Evolutionary conservation across 2,329 filamentous ascomycete species (phyloP).

Genomic region (Fusarium continuum): DNA sequence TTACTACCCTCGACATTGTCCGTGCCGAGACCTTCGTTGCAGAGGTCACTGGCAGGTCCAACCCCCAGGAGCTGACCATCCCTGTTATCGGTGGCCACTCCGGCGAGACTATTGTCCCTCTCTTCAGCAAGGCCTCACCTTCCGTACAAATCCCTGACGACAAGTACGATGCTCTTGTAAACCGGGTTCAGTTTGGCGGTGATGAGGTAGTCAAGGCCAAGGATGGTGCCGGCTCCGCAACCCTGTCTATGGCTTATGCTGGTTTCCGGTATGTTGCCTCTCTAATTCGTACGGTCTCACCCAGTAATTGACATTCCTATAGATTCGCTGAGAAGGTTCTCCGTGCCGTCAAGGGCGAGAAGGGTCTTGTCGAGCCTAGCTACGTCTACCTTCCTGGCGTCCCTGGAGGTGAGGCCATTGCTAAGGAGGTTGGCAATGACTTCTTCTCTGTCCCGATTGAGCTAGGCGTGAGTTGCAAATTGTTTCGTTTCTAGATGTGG

Average conservation of each 20-base stretch:
- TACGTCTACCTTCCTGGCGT: slow-evolving; percentile 96
- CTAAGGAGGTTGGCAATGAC: slow-evolving; percentile 83
- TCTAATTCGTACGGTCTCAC: not conserved
- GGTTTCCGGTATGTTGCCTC: slow-evolving; percentile 76
- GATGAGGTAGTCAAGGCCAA: slow-evolving; percentile 97
- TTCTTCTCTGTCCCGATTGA: slow-evolving; percentile 98
- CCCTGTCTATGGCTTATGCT: slow-evolving; percentile 94
- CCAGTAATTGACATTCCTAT: slow-evolving; percentile 20
- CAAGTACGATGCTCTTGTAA: slow-evolving; percentile 88
- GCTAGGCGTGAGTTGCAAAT: slow-evolving; percentile 78
- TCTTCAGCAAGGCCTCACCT: slow-evolving; percentile 92
- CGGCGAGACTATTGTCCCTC: slow-evolving; percentile 95
- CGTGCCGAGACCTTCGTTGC: slow-evolving; percentile 97
- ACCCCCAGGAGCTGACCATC: slow-evolving; percentile 83
- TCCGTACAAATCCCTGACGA: slow-evolving; percentile 83
- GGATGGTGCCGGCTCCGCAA: slow-evolving; percentile 89
- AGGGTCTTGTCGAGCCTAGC: slow-evolving; percentile 92
- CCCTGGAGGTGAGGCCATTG: slow-evolving; percentile 84
- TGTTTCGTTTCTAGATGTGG: slow-evolving; percentile 3
- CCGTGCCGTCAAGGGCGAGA: slow-evolving; percentile 87
- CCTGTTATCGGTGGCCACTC: slow-evolving; percentile 98
- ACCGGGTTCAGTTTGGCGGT: slow-evolving; percentile 97
- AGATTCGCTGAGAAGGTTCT: slow-evolving; percentile 96
- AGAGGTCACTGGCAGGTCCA: slow-evolving; percentile 81
- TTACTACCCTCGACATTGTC: slow-evolving; percentile 98